Percentiles rank a stretch among this genome's conserved stretches.
These are phyloP conservation scores for Aureobasidium zeae DNA, from an alignment of 2,329 filamentous ascomycete genomes.

Conservation along the genomic window DNA sequence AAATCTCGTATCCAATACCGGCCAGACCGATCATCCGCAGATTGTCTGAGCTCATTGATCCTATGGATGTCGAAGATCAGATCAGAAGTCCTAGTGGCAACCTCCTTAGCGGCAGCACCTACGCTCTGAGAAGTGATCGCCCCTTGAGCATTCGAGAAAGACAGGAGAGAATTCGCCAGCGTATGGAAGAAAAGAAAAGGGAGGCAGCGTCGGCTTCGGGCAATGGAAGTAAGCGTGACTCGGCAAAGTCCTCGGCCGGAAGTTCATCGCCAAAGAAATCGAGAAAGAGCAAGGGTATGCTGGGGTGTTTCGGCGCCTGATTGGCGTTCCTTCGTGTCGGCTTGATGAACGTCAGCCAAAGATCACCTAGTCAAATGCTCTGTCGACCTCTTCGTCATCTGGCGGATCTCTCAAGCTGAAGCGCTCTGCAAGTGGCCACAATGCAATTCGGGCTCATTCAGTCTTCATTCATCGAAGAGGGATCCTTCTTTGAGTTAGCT, in stretches of 20 bases:
- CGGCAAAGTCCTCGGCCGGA: neutral
- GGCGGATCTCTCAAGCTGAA: too few species aligned
- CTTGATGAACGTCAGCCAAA: too few species aligned
- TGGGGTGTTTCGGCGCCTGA: slow-evolving; percentile 10
- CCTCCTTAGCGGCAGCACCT: slow-evolving; percentile 22
- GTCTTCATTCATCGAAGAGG: too few species aligned
- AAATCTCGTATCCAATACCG: slow-evolving; percentile 21
- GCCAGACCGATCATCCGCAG: slow-evolving; percentile 20
- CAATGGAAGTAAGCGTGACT: neutral
- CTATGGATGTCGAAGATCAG: slow-evolving; percentile 21
- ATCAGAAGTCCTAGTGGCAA: slow-evolving; percentile 28
- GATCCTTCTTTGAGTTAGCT: too few species aligned
- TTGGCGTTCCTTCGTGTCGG: neutral
- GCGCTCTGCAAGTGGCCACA: too few species aligned
- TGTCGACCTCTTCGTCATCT: too few species aligned
- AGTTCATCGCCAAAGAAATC: neutral
- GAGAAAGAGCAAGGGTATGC: neutral
- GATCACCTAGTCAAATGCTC: too few species aligned
- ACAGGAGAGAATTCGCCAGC: slow-evolving; percentile 25
- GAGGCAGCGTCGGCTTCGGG: neutral
- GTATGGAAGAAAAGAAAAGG: neutral
- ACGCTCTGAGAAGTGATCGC: slow-evolving; percentile 23
- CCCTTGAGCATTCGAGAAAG: slow-evolving; percentile 30
- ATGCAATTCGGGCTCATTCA: too few species aligned
- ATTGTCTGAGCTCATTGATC: slow-evolving; percentile 25